Conservation (phyloP, 306 rosid species). For the Astragalus membranaceus region DNA sequence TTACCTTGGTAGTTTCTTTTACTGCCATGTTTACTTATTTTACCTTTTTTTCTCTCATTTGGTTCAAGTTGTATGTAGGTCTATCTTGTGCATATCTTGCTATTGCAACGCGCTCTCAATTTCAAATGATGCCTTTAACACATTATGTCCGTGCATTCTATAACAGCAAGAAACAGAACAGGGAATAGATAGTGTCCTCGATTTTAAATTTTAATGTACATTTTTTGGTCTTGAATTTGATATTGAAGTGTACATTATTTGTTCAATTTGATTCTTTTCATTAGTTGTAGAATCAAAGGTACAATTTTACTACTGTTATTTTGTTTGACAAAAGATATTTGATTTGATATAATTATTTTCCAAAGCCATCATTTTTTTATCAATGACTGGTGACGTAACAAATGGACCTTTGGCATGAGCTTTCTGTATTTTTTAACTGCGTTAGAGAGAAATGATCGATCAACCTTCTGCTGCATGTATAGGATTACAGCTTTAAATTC, state of each 20-base stretch:
- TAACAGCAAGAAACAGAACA: conserved; percentile 34
- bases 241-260: conserved; percentile 20
- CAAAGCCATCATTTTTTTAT: not conserved
- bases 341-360: not conserved
- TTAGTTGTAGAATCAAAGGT: not conserved
- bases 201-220: conserved; percentile 7
- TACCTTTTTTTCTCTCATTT: conserved; percentile 55
- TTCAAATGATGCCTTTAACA: conserved; percentile 45
- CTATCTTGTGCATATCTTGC: conserved; percentile 80
- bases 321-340: not conserved
- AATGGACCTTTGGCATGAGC: not conserved
- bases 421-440: not conserved
- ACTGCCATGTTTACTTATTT: conserved; percentile 54
- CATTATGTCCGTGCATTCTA: conserved; percentile 39
- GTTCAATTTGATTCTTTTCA: not conserved
- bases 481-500: not conserved
- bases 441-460: not conserved
- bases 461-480: not conserved
- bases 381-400: not conserved
- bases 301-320: not conserved
- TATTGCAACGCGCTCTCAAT: conserved; percentile 48
- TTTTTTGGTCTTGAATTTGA: conserved; percentile 15
- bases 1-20: conserved; percentile 33
- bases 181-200: conserved; percentile 19
- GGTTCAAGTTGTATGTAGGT: conserved; percentile 67